These are phyloP conservation scores for Pichia membranifaciens DNA, from an alignment of 805 yeast species.

Conservation along the genomic window DNA sequence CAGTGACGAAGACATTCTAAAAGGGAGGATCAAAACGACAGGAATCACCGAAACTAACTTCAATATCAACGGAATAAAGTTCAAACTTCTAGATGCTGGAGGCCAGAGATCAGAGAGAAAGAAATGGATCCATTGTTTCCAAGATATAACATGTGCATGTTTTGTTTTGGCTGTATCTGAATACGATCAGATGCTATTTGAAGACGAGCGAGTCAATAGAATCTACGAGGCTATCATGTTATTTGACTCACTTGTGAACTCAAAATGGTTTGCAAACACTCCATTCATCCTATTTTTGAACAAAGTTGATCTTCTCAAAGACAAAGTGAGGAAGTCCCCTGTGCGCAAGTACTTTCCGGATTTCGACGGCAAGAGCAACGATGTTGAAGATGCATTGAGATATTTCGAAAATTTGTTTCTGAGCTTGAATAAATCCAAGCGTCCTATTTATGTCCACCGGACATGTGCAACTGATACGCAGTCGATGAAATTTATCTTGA, in stretches of 20 bases:
- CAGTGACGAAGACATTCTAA: conserved; percentile 75
- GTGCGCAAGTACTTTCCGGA: conserved; percentile 73
- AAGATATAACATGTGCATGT: conserved; percentile 78
- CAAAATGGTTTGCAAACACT: conserved; percentile 76
- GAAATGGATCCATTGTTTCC: conserved; percentile 96
- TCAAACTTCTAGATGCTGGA: conserved; percentile 89
- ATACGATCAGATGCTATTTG: conserved; percentile 87
- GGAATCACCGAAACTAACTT: conserved; percentile 89
- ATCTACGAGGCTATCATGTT: conserved; percentile 85
- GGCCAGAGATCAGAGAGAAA: conserved; percentile 95
- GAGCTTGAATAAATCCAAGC: conserved; percentile 53
- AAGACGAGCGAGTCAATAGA: conserved; percentile 82
- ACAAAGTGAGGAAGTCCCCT: conserved; percentile 62
- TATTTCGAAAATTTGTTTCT: conserved; percentile 68
- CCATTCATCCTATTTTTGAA: conserved; percentile 87
- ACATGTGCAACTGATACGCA: conserved; percentile 94
- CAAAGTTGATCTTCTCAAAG: conserved; percentile 76
- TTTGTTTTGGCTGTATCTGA: conserved; percentile 89
- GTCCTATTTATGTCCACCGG: conserved; percentile 83
- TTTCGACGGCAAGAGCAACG: conserved; percentile 58
- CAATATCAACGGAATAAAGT: conserved; percentile 54
- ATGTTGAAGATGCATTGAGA: conserved; percentile 59
- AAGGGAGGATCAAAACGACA: conserved; percentile 90
- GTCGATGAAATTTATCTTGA: conserved; percentile 82
- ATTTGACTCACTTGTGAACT: conserved; percentile 78